These are phyloP conservation scores for Xylariaceae sp. DNA, from an alignment of 2,329 filamentous ascomycete genomes.

Conservation along the genomic window DNA sequence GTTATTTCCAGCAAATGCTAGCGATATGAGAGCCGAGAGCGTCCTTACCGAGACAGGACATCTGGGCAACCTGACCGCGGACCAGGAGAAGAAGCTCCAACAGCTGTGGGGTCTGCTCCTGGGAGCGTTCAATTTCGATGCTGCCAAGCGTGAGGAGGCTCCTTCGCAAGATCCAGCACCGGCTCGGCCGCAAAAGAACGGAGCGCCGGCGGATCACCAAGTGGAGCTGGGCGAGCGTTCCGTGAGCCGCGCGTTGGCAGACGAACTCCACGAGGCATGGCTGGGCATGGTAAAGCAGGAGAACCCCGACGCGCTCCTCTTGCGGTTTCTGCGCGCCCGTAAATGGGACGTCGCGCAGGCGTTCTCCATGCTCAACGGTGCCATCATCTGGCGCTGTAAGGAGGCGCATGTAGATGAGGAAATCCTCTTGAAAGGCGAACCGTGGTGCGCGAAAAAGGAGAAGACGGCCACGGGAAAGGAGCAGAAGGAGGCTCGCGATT, in stretches of 20 bases:
- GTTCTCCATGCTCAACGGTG: slow-evolving; percentile 87
- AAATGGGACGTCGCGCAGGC: slow-evolving; percentile 95
- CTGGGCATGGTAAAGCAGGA: slow-evolving; percentile 85
- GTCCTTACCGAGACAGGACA: slow-evolving; percentile 13
- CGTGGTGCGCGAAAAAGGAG: slow-evolving; percentile 54
- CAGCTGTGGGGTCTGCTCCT: slow-evolving; percentile 80
- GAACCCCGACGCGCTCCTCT: slow-evolving; percentile 80
- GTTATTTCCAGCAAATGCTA: neutral
- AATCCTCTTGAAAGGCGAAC: slow-evolving; percentile 79
- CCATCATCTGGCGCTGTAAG: slow-evolving; percentile 82
- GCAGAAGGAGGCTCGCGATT: slow-evolving; percentile 74
- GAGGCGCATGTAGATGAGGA: slow-evolving; percentile 91
- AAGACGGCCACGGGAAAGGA: slow-evolving; percentile 56
- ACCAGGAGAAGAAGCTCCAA: slow-evolving; percentile 83
- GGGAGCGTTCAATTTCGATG: slow-evolving; percentile 66
- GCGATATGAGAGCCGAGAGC: slow-evolving; percentile 11
- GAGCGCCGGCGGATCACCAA: slow-evolving; percentile 17
- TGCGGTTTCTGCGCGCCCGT: slow-evolving; percentile 80
- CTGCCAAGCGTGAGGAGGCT: slow-evolving; percentile 5
- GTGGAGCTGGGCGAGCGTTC: slow-evolving; percentile 17
- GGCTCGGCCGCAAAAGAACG: neutral
- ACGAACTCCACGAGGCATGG: slow-evolving; percentile 80
- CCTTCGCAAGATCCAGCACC: slow-evolving; percentile 10
- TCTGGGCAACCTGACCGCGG: slow-evolving; percentile 78
- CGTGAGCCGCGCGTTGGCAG: slow-evolving; percentile 46